Percentiles rank a stretch among this genome's conserved stretches.
phyloP scores from a whole-genome alignment of 129 eudicot species.

The Sambucus nigra region DNA sequence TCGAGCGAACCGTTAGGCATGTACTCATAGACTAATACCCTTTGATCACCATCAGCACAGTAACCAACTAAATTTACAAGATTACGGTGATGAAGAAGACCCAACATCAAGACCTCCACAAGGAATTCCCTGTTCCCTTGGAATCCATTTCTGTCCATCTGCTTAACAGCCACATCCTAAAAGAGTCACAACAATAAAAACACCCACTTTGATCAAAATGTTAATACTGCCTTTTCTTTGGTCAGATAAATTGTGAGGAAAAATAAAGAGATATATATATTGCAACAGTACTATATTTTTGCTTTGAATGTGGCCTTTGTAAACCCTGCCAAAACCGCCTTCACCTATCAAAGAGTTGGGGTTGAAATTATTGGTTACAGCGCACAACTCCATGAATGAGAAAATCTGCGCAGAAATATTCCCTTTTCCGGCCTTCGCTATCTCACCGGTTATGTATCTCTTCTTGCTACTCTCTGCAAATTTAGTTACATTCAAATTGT shows the following conservation, averaged over 20 bases:
- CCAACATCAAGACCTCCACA: constrained; percentile 65
- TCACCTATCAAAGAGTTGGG: constrained; percentile 53
- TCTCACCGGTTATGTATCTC: constrained; percentile 44
- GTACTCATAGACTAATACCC: constrained; percentile 59
- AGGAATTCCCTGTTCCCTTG: constrained; percentile 77
- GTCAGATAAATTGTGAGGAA: background rate
- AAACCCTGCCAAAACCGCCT: constrained; percentile 91
- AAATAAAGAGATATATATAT: background rate
- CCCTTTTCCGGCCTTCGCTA: constrained; percentile 37
- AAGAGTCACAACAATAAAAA: background rate
- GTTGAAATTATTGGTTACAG: constrained; percentile 57
- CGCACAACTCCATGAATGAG: constrained; percentile 45
- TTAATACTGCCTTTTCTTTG: too few relatives aligned
- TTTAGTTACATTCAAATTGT: background rate
- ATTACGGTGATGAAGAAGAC: constrained; percentile 61
- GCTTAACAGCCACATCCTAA: constrained; percentile 66
- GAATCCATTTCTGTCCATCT: constrained; percentile 66
- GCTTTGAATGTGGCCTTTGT: constrained; percentile 50
- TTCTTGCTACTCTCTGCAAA: constrained; percentile 45
- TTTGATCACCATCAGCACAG: constrained; percentile 62
- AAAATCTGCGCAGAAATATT: constrained; percentile 53
- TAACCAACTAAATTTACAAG: constrained; percentile 64
- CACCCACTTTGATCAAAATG: too few relatives aligned
- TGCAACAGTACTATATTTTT: constrained; percentile 28
- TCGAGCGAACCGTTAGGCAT: constrained; percentile 74